Base-by-base conservation (phyloP, 1,139 yeast genomes). In the Geotrichum reessii region DNA sequence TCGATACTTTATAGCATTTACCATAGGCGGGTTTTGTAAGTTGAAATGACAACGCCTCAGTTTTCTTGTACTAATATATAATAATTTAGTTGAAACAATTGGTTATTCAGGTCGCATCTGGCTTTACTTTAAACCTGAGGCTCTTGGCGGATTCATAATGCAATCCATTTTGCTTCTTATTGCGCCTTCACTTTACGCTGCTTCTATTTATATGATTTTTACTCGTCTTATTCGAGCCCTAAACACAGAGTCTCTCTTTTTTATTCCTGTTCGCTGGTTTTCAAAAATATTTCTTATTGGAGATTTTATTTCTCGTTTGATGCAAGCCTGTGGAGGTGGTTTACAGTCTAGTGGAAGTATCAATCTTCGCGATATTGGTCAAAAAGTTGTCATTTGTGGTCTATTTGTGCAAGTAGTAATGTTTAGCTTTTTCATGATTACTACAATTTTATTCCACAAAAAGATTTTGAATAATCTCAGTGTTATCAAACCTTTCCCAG, bases 301-400 rank as follows among this genome's bases (percentile, higher is more conserved):
- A 42, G 82, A 79, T 67, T 68, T 78, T 21, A 14, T 72, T 17
- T 74, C 79, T 48, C 73, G 79, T 59, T 58, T 76, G 11, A 54
- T 78, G 52, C 82, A 79, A 64, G 75, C 72, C 19, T 71, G 71
- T 19, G 82, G 82, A 17, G 81, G 79, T 50, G 81, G 80, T 7
- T 53, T 31, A 2, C 37, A 31, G 11, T 11, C 37, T 14, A 4
- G 14, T 6, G 8, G 8, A 3, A n/a, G n/a, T n/a, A n/a, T n/a
- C n/a, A 31, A 31, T 8, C 31, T 28, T 28, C 37, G 12, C 8
- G 8, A 6, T 6, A 31, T 31, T 6, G 37, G 37, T 6, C 37
- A 31, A 6, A 31, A 31, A 14, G 8, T 31, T 14, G 12, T 6
- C 8, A 31, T 31, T 31, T 3, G 3, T 3, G 37, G 37, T 1